phyloP scores from a whole-genome alignment of 2,329 filamentous ascomycete genomes.

The Shiraia bambusicola region DNA sequence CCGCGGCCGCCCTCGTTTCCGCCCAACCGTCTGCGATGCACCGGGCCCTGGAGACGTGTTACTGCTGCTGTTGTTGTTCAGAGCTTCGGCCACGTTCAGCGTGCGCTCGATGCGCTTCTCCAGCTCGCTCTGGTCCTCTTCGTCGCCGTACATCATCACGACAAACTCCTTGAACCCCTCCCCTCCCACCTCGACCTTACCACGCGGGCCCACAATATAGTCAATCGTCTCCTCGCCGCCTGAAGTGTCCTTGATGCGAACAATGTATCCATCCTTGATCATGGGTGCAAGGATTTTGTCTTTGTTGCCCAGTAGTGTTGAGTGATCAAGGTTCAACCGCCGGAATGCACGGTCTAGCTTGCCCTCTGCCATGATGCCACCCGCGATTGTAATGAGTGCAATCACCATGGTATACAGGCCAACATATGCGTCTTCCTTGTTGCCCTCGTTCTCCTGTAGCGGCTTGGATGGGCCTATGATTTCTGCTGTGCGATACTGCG shows the following conservation, averaged over 20 bases:
- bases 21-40: slow-evolving; percentile 11
- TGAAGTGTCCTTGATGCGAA: slow-evolving; percentile 67
- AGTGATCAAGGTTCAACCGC: slow-evolving; percentile 72
- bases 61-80: slow-evolving; percentile 11
- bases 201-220: slow-evolving; percentile 82
- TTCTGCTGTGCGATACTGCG: slow-evolving; percentile 61
- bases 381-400: slow-evolving; percentile 70
- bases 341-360: slow-evolving; percentile 76
- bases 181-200: slow-evolving; percentile 80
- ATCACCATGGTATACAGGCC: slow-evolving; percentile 81
- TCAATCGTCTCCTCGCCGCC: slow-evolving; percentile 75
- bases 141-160: slow-evolving; percentile 37
- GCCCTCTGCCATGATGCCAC: slow-evolving; percentile 72
- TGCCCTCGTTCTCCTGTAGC: slow-evolving; percentile 53
- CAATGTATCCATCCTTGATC: slow-evolving; percentile 79
- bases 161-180: slow-evolving; percentile 73
- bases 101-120: slow-evolving; percentile 38
- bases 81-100: slow-evolving; percentile 29
- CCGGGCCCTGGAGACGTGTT: slow-evolving; percentile 5
- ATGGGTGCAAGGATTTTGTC: slow-evolving; percentile 74
- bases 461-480: slow-evolving; percentile 70
- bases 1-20: slow-evolving; percentile 20
- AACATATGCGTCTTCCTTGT: slow-evolving; percentile 75
- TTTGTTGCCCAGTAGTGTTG: slow-evolving; percentile 72
- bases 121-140: slow-evolving; percentile 33